phyloP scores from a whole-genome alignment of 345 rosid genomes.

The Crucihimalaya himalaica region DNA sequence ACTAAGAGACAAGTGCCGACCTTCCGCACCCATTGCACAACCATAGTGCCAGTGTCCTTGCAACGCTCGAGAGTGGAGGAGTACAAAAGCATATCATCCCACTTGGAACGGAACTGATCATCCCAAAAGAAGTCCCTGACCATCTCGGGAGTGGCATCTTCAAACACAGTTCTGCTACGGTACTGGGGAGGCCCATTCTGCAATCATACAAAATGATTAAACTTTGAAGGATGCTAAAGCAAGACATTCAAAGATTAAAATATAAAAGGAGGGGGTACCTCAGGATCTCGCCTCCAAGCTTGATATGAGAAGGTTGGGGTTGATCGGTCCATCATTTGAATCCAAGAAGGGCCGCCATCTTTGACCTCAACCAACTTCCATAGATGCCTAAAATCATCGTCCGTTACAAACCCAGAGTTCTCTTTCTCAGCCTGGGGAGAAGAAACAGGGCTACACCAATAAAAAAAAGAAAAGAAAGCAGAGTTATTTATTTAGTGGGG shows the following conservation, averaged over 20 bases:
- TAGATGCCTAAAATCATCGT: conserved; percentile 70
- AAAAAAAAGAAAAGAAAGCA: background rate
- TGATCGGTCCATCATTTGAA: conserved; percentile 93
- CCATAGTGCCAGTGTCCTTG: conserved; percentile 72
- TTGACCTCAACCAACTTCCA: conserved; percentile 76
- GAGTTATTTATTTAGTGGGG: background rate
- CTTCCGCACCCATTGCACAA: conserved; percentile 95
- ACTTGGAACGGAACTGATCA: conserved; percentile 71
- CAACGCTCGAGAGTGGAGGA: conserved; percentile 69
- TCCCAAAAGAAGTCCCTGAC: conserved; percentile 99
- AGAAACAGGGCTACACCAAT: conserved; percentile 25
- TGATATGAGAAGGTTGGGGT: conserved; percentile 66
- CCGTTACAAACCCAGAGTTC: conserved; percentile 48
- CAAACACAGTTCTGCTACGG: conserved; percentile 82
- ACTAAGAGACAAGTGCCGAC: conserved; percentile 37
- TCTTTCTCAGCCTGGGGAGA: conserved; percentile 40
- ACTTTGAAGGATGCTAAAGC: background rate
- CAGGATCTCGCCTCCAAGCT: conserved; percentile 93
- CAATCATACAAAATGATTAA: conserved; percentile 12
- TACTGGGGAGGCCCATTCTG: conserved; percentile 91
- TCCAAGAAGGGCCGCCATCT: conserved; percentile 96
- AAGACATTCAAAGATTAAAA: too few species aligned
- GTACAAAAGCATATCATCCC: conserved; percentile 88
- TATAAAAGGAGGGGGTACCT: conserved; percentile 56
- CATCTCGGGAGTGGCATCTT: conserved; percentile 86